Conservation (phyloP, 2,329 filamentous ascomycete species). For the Diplocarpon rosae region DNA sequence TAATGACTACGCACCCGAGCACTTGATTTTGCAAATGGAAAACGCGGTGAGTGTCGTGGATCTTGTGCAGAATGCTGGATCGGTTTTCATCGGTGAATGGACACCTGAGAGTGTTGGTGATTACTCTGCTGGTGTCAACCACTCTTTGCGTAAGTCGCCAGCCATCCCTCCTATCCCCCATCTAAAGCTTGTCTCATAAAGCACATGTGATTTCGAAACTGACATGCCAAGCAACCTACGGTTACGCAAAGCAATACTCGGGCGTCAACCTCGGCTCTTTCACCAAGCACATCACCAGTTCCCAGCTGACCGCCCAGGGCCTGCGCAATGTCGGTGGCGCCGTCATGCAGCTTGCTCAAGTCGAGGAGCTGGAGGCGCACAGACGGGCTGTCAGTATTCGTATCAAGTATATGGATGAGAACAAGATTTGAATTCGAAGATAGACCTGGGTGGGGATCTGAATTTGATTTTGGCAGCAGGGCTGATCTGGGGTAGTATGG, state of each 20-base stretch:
- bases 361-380: constrained; percentile 92
- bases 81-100: constrained; percentile 92
- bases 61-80: constrained; percentile 83
- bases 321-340: constrained; percentile 75
- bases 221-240: constrained; percentile 66
- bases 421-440: constrained; percentile 10
- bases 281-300: constrained; percentile 95
- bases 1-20: constrained; percentile 93
- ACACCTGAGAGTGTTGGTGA: constrained; percentile 96
- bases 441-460: too few species aligned
- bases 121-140: constrained; percentile 96
- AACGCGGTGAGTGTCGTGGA: constrained; percentile 66
- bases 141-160: constrained; percentile 74
- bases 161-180: neutral
- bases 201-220: neutral
- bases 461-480: too few species aligned
- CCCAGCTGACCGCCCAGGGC: constrained; percentile 76
- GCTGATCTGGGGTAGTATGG: too few species aligned
- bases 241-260: constrained; percentile 96
- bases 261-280: constrained; percentile 94
- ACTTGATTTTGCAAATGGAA: constrained; percentile 82
- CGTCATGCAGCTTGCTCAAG: constrained; percentile 89
- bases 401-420: constrained; percentile 35
- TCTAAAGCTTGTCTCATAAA: too few species aligned
- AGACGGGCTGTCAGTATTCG: constrained; percentile 60